phyloP scores from a whole-genome alignment of 73 alveolate genomes.

The Diophrys sp. region DNA sequence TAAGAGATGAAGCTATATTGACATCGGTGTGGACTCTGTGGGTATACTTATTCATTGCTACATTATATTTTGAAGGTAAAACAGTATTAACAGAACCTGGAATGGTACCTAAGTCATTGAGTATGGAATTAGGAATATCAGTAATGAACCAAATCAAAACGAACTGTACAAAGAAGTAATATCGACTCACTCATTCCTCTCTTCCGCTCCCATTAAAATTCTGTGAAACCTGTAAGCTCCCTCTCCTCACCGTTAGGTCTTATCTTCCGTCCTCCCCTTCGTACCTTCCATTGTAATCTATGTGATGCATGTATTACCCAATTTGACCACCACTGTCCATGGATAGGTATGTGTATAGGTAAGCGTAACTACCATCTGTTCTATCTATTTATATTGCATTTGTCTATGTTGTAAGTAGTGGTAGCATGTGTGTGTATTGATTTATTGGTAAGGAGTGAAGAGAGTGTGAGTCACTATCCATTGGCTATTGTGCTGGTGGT shows the following conservation, averaged over 20 bases:
- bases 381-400: not conserved
- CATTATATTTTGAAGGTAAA: not conserved
- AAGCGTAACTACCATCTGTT: slow-evolving; percentile 14
- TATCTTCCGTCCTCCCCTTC: slow-evolving; percentile 16
- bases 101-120: not conserved
- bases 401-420: slow-evolving; percentile 7
- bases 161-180: not conserved
- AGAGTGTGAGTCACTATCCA: too few relatives aligned
- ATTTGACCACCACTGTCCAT: slow-evolving; percentile 54
- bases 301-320: slow-evolving; percentile 38
- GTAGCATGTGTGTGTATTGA: slow-evolving; percentile 5
- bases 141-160: not conserved
- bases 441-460: too few relatives aligned
- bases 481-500: too few relatives aligned
- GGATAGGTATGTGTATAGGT: slow-evolving; percentile 54
- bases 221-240: slow-evolving; percentile 6
- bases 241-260: not conserved
- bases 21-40: not conserved
- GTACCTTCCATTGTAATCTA: slow-evolving; percentile 35
- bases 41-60: not conserved
- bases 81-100: not conserved
- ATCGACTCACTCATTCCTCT: not conserved
- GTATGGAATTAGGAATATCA: not conserved
- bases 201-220: not conserved
- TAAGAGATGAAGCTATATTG: too few relatives aligned